Base-by-base conservation (phyloP, 352 stramenopile species). In the Phytophthora pluvialis region DNA sequence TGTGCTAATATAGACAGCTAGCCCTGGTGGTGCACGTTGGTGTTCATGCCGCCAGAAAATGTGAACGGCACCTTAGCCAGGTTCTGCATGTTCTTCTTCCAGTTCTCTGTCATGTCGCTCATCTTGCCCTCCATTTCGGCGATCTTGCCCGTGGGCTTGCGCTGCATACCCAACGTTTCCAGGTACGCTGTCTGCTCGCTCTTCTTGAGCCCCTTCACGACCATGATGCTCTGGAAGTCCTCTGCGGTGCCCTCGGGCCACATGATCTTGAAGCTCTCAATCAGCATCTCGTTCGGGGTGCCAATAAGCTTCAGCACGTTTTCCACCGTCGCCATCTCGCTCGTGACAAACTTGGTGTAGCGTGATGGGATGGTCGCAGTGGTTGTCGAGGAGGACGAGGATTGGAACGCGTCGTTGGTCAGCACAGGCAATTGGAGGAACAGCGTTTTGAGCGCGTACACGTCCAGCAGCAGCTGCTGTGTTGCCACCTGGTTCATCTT, bases 401-500 rank as follows among this genome's bases (percentile, higher is more conserved):
- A 70, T n/a, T 67, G 35, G 0, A 60, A 76, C 4, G 78, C 70
- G 15, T 74, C 64, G 33, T 90, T 86, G 25, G 86, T 81, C 25
- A 98, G 60, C 1, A 95, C 83, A 3, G 96, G 95, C 5, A 99
- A 79, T 65, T 98, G 95, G 15, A 99, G 78, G 64, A 99, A 94
- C 5, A 99, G 72, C 28, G 93, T 98, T 75, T 99, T 99, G 13
- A 99, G 78, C 48, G 94, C 98, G 66, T 99, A 98, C 31, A 99
- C 91, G 75, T 99, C 98, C 18, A 99, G 78, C n/a, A 99, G 72
- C 10, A 99, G 72, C 67, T 99, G 98, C 71, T 99, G 98, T n/a
- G 97, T 98, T 26, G 89, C 97, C 32, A 97, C 92, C 40, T 99
- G 94, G 67, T 96, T 98, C 36, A 99, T 95, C 45, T 92, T 89